These are phyloP conservation scores for Lactifluus subvellereus DNA, from an alignment of 768 basidiomycete genomes.

Conservation along the genomic window DNA sequence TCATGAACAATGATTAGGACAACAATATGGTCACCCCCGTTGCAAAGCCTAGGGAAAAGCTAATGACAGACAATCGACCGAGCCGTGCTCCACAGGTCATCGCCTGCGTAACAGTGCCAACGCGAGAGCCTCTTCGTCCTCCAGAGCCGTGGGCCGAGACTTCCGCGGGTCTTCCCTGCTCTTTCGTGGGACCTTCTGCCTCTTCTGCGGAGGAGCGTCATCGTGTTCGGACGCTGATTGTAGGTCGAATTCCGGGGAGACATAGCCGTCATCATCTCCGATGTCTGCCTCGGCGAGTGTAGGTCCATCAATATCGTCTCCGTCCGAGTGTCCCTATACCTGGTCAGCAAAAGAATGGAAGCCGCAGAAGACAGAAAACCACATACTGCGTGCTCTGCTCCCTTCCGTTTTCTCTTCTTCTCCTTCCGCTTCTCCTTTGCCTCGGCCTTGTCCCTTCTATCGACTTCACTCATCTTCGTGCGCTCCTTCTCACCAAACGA, in stretches of 20 bases:
- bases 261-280: slow-evolving; percentile 60
- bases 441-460: slow-evolving; percentile 72
- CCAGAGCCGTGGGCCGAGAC: slow-evolving; percentile 34
- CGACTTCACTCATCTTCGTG: slow-evolving; percentile 61
- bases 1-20: no score
- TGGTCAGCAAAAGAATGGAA: background rate
- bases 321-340: slow-evolving; percentile 23
- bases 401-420: slow-evolving; percentile 89
- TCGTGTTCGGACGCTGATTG: slow-evolving; percentile 34
- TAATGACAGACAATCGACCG: background rate
- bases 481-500: slow-evolving; percentile 71
- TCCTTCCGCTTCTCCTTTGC: slow-evolving; percentile 85
- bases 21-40: no score
- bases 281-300: slow-evolving; percentile 37
- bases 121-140: slow-evolving; percentile 61
- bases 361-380: background rate
- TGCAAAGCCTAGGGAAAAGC: no score
- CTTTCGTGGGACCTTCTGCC: slow-evolving; percentile 27
- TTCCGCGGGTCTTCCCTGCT: slow-evolving; percentile 19
- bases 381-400: slow-evolving; percentile 46
- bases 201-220: slow-evolving; percentile 31
- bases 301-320: slow-evolving; percentile 27
- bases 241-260: slow-evolving; percentile 64
- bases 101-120: slow-evolving; percentile 46
- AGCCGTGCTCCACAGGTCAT: slow-evolving; percentile 16